A percentile compares a stretch with the other conserved stretches of the same genome.
Conservation (phyloP, 2,329 filamentous ascomycete species). For the Diplodia seriata region DNA sequence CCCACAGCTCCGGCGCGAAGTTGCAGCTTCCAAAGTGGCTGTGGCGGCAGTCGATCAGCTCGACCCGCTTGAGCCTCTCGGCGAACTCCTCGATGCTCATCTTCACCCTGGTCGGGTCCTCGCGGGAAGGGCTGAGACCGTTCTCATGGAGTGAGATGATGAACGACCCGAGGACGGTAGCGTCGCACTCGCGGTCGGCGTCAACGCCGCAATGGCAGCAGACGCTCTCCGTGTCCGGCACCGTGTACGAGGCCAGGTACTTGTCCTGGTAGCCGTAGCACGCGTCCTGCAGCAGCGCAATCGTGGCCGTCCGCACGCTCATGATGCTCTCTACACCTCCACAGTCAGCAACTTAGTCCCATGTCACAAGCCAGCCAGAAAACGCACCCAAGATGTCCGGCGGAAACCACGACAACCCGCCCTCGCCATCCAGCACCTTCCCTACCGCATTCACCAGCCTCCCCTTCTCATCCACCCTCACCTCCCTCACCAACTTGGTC, state of each 20-base stretch:
- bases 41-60: not conserved
- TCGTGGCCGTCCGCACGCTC: not conserved
- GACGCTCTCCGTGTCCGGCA: not conserved
- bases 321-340: slow-evolving; percentile 3
- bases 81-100: slow-evolving; percentile 7
- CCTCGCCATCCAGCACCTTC: not conserved
- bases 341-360: not conserved
- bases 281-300: not conserved
- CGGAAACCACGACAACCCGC: not conserved
- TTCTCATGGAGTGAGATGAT: not conserved
- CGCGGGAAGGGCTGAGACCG: not conserved
- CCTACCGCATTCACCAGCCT: not conserved
- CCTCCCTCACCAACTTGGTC: slow-evolving; percentile 30
- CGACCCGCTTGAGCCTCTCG: not conserved
- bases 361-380: not conserved
- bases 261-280: slow-evolving; percentile 16
- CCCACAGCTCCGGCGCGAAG: not conserved
- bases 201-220: not conserved
- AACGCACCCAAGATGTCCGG: slow-evolving; percentile 5
- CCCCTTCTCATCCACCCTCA: slow-evolving; percentile 1
- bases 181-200: not conserved
- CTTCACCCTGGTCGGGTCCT: not conserved
- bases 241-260: not conserved
- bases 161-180: not conserved
- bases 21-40: not conserved